Evolutionary conservation across 768 basidiomycete genomes (phyloP).

Genomic region (Tubosaeta sp.): DNA sequence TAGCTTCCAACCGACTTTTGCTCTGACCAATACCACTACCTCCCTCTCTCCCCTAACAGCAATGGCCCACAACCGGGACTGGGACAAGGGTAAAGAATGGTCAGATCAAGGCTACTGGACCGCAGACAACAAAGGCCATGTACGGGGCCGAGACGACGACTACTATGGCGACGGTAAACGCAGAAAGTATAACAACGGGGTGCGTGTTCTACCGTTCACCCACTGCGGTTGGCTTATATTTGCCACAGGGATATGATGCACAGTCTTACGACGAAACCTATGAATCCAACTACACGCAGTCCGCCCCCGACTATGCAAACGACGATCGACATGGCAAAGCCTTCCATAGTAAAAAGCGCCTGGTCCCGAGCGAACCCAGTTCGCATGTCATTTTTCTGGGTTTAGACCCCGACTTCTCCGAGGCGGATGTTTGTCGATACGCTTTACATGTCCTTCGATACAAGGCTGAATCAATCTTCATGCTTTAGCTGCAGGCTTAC

Average conservation of each 20-base stretch:
- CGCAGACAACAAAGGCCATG: constrained; percentile 34
- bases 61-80: constrained; percentile 81
- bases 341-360: constrained; percentile 64
- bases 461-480: constrained; percentile 33
- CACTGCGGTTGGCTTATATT: constrained; percentile 5
- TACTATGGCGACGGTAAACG: constrained; percentile 69
- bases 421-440: constrained; percentile 77
- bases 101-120: constrained; percentile 43
- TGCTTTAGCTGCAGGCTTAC: constrained; percentile 70
- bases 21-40: constrained; percentile 18
- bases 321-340: constrained; percentile 45
- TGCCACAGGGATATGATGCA: constrained; percentile 47
- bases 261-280: constrained; percentile 48
- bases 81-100: constrained; percentile 81
- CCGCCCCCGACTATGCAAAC: constrained; percentile 45
- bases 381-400: constrained; percentile 95
- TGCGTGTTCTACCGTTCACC: constrained; percentile 32
- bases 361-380: constrained; percentile 80
- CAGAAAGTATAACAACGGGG: constrained; percentile 75
- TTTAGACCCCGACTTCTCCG: constrained; percentile 86
- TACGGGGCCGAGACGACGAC: constrained; percentile 64
- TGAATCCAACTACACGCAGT: constrained; percentile 30
- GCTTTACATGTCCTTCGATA: constrained; percentile 33
- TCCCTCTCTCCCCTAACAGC: constrained; percentile 7
- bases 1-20: constrained; percentile 10